Conservation (phyloP, 495 filamentous ascomycete species). For the Jackrogersella multiformis region DNA sequence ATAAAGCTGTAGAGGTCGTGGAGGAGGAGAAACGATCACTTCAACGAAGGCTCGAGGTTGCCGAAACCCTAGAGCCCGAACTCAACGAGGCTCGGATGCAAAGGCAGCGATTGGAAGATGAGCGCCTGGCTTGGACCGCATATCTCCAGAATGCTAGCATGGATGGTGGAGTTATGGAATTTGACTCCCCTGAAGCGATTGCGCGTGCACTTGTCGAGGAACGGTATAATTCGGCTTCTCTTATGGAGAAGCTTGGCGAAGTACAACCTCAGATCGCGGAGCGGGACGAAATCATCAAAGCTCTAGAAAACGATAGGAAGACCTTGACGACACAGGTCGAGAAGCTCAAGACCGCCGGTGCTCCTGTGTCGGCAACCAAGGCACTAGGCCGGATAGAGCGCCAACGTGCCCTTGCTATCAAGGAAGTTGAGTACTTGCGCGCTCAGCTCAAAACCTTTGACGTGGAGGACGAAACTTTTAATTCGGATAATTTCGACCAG, state of each 20-base stretch:
- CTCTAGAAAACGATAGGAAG: conserved; percentile 73
- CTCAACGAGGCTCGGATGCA: conserved; percentile 81
- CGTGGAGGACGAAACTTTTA: conserved; percentile 85
- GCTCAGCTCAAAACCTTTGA: conserved; percentile 93
- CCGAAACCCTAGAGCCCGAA: conserved; percentile 77
- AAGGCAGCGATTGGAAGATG: conserved; percentile 87
- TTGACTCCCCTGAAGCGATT: conserved; percentile 87
- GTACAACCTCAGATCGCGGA: conserved; percentile 81
- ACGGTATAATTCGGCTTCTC: conserved; percentile 76
- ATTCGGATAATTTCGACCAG: conserved; percentile 78
- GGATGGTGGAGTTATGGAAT: conserved; percentile 68
- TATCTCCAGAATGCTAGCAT: conserved; percentile 76
- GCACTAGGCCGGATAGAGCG: conserved; percentile 77
- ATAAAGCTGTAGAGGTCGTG: conserved; percentile 89
- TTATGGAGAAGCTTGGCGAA: conserved; percentile 79
- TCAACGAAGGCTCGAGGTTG: conserved; percentile 76
- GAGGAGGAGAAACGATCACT: conserved; percentile 93
- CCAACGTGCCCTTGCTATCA: conserved; percentile 82
- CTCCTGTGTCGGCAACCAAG: conserved; percentile 65
- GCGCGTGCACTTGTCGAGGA: conserved; percentile 85
- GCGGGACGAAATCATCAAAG: conserved; percentile 79
- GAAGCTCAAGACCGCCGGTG: conserved; percentile 63
- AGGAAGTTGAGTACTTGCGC: conserved; percentile 93
- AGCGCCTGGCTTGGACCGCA: conserved; percentile 83
- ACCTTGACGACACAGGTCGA: conserved; percentile 73